A percentile compares a stretch with the other conserved stretches of the same genome.
These are phyloP conservation scores for Avena sativa DNA, from an alignment of 176 grass and related monocot species.

Conservation along the genomic window DNA sequence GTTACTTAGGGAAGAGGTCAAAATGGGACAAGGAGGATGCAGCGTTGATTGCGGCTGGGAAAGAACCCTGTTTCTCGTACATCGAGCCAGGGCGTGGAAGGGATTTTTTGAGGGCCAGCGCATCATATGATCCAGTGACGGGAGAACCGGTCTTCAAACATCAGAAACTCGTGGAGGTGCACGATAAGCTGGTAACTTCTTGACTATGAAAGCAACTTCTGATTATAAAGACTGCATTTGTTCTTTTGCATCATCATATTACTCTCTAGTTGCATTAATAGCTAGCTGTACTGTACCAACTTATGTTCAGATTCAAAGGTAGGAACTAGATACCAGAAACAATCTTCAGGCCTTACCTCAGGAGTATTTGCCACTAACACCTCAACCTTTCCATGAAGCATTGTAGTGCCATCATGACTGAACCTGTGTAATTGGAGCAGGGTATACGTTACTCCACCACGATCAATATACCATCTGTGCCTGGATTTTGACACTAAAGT, in stretches of 20 bases:
- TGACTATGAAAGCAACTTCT: not conserved
- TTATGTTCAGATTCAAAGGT: not conserved
- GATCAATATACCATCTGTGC: not conserved
- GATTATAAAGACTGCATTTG: not conserved
- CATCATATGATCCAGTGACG: not conserved
- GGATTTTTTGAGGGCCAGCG: not conserved
- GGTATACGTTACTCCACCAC: not conserved
- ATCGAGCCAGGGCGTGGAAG: not conserved
- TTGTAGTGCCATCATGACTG: not conserved
- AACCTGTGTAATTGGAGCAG: not conserved
- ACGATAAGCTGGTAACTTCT: not conserved
- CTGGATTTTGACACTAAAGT: not conserved
- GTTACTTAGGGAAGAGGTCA: not conserved
- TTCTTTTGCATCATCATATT: not conserved
- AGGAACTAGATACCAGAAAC: not conserved
- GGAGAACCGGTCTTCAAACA: not conserved
- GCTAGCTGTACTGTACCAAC: not conserved
- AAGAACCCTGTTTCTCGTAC: not conserved
- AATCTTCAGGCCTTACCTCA: not conserved
- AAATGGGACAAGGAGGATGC: constrained; percentile 7
- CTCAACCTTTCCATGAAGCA: not conserved
- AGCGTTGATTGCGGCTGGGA: not conserved
- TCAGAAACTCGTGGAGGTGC: not conserved
- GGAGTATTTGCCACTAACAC: not conserved
- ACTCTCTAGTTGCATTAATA: not conserved